Conservation (phyloP, 1,284 basidiomycete species). For the Erythrobasidium hasegawianum region DNA sequence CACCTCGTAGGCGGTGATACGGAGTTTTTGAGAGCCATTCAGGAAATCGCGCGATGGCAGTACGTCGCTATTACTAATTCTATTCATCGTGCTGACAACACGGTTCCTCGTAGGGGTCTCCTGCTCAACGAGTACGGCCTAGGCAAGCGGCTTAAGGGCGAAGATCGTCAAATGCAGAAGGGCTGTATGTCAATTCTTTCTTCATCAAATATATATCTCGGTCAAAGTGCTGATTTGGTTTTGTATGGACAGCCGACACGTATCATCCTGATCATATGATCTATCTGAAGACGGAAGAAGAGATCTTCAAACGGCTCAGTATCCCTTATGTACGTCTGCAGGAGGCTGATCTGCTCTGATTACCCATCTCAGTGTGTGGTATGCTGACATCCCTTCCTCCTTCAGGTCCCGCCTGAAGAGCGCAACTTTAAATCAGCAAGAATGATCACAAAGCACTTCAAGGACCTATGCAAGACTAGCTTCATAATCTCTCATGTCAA, state of each 20-base stretch:
- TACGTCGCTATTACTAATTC: slow-evolving; percentile 28
- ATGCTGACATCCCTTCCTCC: too few species aligned
- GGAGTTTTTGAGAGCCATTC: slow-evolving; percentile 14
- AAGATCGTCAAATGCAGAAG: slow-evolving; percentile 24
- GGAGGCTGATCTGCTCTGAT: too few species aligned
- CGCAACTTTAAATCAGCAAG: too few species aligned
- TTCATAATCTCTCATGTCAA: too few species aligned
- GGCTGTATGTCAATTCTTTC: slow-evolving; percentile 1
- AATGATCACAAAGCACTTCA: too few species aligned
- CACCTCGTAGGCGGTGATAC: slow-evolving; percentile 13
- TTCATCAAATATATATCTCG: background rate
- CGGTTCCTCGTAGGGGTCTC: slow-evolving; percentile 23
- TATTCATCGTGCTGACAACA: background rate
- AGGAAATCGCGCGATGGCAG: slow-evolving; percentile 35
- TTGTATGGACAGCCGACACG: slow-evolving; percentile 34
- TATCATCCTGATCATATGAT: slow-evolving; percentile 38
- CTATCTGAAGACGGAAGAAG: slow-evolving; percentile 38
- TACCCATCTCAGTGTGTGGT: too few species aligned
- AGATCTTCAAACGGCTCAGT: slow-evolving; percentile 40
- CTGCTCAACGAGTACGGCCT: slow-evolving; percentile 44
- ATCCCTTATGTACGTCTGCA: slow-evolving; percentile 35
- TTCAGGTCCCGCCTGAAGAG: too few species aligned
- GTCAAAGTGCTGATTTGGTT: background rate
- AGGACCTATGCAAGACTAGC: too few species aligned
- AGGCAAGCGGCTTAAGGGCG: slow-evolving; percentile 34